Conservation (phyloP, 805 yeast genomes). For the Myxozyma geophila region DNA sequence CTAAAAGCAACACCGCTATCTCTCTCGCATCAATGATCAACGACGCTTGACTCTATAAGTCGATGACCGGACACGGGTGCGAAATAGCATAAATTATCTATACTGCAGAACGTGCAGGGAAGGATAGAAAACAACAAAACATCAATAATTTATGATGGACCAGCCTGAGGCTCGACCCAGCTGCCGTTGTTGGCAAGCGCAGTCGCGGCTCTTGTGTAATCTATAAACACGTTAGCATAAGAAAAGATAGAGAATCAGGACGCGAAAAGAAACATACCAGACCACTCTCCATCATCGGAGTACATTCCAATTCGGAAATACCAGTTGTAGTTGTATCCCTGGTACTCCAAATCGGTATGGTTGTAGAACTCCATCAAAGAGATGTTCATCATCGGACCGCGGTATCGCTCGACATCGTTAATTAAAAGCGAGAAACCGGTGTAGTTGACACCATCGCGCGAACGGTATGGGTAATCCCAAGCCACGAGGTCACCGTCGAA, state of each 20-base stretch:
- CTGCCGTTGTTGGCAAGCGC: slow-evolving; percentile 35
- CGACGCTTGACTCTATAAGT: background rate
- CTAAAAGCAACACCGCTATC: background rate
- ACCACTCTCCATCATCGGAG: slow-evolving; percentile 30
- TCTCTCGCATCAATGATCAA: background rate
- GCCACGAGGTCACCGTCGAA: slow-evolving; percentile 34
- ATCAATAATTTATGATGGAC: slow-evolving; percentile 29
- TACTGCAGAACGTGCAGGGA: background rate
- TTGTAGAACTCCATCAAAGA: slow-evolving; percentile 45
- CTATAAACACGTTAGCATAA: slow-evolving; percentile 9
- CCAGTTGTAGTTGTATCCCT: slow-evolving; percentile 35
- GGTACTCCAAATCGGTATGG: slow-evolving; percentile 26
- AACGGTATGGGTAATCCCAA: slow-evolving; percentile 32
- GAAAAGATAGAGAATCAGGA: background rate
- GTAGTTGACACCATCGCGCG: slow-evolving; percentile 32
- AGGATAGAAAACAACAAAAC: background rate
- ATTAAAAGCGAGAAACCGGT: slow-evolving; percentile 67
- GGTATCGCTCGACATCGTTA: slow-evolving; percentile 78
- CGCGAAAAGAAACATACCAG: slow-evolving; percentile 19
- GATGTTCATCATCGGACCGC: slow-evolving; percentile 57
- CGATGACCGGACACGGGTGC: too few species aligned
- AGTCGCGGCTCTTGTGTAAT: slow-evolving; percentile 36
- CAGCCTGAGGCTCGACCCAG: slow-evolving; percentile 34
- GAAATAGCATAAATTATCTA: too few species aligned
- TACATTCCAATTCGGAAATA: slow-evolving; percentile 36